A percentile compares a stretch with the other conserved stretches of the same genome.
These are phyloP conservation scores for Pisolithus microcarpus DNA, from an alignment of 768 basidiomycete genomes.

Conservation along the genomic window DNA sequence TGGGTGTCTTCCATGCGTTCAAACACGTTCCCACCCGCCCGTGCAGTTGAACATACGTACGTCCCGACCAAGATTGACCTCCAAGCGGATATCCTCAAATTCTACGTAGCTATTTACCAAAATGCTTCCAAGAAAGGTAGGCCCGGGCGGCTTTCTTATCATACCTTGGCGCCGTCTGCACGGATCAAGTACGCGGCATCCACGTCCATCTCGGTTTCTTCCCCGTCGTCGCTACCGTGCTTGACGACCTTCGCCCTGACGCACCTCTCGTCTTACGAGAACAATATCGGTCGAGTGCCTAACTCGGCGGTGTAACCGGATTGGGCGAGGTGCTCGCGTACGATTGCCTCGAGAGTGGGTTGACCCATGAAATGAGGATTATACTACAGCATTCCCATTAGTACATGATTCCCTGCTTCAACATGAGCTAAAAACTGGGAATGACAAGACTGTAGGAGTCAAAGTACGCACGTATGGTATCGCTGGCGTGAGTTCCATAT, in stretches of 20 bases:
- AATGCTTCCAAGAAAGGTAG: conserved; percentile 37
- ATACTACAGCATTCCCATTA: conserved; percentile 4
- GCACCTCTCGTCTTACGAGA: conserved; percentile 30
- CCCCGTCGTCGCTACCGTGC: conserved; percentile 9
- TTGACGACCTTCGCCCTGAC: conserved; percentile 33
- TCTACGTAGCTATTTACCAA: conserved; percentile 18
- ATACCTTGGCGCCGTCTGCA: conserved; percentile 34
- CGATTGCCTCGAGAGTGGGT: conserved; percentile 22
- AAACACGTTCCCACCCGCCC: not conserved
- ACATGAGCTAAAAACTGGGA: too few species aligned
- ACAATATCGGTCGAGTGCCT: conserved; percentile 37
- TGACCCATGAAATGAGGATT: conserved; percentile 17
- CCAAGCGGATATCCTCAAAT: conserved; percentile 32
- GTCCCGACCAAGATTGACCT: conserved; percentile 18
- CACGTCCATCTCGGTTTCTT: conserved; percentile 21
- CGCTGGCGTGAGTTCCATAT: conserved; percentile 17
- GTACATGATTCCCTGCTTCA: not conserved
- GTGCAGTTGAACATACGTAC: conserved; percentile 7
- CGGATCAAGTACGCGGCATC: conserved; percentile 32
- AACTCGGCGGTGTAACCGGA: conserved; percentile 31
- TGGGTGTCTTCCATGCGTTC: too few species aligned
- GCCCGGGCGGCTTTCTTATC: conserved; percentile 34
- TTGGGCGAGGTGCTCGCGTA: conserved; percentile 15
- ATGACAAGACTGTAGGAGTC: not conserved
- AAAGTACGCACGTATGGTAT: conserved; percentile 19